phyloP scores from a whole-genome alignment of 305 asterid species.

The Fraxinus angustifolia region DNA sequence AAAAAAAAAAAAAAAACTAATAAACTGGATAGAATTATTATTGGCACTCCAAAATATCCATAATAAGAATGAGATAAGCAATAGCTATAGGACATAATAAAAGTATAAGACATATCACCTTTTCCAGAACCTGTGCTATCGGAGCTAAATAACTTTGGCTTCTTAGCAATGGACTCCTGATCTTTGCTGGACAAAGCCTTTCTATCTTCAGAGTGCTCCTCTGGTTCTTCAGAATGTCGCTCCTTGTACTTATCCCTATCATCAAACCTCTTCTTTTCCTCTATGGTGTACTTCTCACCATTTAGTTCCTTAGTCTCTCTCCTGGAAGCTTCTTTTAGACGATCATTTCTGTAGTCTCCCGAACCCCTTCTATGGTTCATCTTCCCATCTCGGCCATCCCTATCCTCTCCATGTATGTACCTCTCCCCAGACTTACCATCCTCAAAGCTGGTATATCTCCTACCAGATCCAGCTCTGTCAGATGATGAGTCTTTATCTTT shows the following conservation, averaged over 20 bases:
- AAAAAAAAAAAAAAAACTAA: not conserved
- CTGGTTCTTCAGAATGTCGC: conserved; percentile 27
- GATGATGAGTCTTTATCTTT: conserved; percentile 36
- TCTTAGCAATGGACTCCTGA: conserved; percentile 51
- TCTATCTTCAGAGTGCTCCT: conserved; percentile 39
- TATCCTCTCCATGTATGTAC: conserved; percentile 45
- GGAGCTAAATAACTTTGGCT: conserved; percentile 43
- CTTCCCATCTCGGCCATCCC: conserved; percentile 49
- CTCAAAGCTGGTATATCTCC: conserved; percentile 43
- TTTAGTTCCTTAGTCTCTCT: conserved; percentile 44
- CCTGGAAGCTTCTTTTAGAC: conserved; percentile 17
- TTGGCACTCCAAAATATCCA: not conserved
- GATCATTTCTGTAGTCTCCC: conserved; percentile 38
- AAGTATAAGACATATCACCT: conserved; percentile 38
- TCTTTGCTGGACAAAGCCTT: conserved; percentile 30
- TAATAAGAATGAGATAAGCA: conserved; percentile 2
- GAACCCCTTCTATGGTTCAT: conserved; percentile 34
- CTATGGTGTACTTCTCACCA: conserved; percentile 33
- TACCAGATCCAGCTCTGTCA: conserved; percentile 55
- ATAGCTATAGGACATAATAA: not conserved
- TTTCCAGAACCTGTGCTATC: conserved; percentile 36
- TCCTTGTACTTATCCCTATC: conserved; percentile 39
- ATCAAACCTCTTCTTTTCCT: conserved; percentile 44
- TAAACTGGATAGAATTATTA: conserved; percentile 1
- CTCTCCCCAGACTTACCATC: conserved; percentile 36